Evolutionary conservation across 116 monocot species (phyloP), one percentile per base, ranked within the genome.

Genomic region (Phalaenopsis hybrid): DNA sequence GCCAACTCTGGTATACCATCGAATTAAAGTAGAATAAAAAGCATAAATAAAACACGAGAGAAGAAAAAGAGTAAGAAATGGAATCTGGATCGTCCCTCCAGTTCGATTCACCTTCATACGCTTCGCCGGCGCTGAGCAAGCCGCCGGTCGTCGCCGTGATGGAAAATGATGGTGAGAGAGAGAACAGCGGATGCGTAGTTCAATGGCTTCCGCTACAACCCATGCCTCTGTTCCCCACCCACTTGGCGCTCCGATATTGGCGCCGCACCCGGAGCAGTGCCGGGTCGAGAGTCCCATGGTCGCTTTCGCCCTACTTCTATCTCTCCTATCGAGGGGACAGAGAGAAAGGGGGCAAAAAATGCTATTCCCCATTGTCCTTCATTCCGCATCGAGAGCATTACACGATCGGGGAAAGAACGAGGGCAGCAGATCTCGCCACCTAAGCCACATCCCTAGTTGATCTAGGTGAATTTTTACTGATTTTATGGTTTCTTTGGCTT

Each of bases 271-370:
- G 76, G 49, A 46, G 49, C 23, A 46, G 76, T 49, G 76, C 48
- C 76, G 76, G 76, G 76, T 76, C 74, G 74, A 74, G 44, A 44
- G 37, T 17, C 70, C 70, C 75, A 44, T 25, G 76, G 76, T 8
- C 45, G 45, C 76, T 21, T 44, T 74, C 44, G 44, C 28, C 28
- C 28, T 44, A 11, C 34, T 13, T 11, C 34, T 33, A 11, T 70
- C 33, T 34, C 34, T 9, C 21, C 34, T 69, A 6, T 61, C 61
- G 21, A n/a, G 21, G 25, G 8, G 75, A 44, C 6, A 17, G 15
- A 18, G 75, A 20, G 77, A 77, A 50, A 21, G 21, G 28, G 50
- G 77, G 50, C n/a, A 50, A 77, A 77, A 25, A 49, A 50, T 77
- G 50, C 77, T 13, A 13, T 20, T 43, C 75, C 43, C 75, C 52